These are phyloP conservation scores for Hypoxylon sp. DNA, from an alignment of 2,329 filamentous ascomycete species.

Conservation along the genomic window DNA sequence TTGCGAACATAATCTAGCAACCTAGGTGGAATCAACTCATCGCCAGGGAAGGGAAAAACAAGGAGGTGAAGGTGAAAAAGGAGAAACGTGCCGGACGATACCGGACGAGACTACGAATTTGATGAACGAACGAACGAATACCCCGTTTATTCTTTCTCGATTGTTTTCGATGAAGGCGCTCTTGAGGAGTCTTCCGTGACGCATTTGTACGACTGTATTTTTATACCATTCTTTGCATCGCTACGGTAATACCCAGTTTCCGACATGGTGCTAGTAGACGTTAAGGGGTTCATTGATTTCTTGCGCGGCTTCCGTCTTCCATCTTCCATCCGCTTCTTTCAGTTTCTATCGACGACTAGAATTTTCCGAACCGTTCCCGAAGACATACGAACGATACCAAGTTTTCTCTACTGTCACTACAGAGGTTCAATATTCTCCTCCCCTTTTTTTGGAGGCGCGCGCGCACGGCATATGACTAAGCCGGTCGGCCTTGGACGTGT, in stretches of 20 bases:
- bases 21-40: neutral
- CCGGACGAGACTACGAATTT: slow-evolving; percentile 45
- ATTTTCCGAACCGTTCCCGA: slow-evolving; percentile 11
- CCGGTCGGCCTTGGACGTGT: slow-evolving; percentile 12
- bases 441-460: slow-evolving; percentile 5
- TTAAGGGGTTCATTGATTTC: slow-evolving; percentile 22
- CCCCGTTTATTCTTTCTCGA: slow-evolving; percentile 45
- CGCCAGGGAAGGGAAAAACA: neutral
- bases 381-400: slow-evolving; percentile 27
- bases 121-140: slow-evolving; percentile 49
- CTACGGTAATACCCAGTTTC: slow-evolving; percentile 43
- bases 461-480: slow-evolving; percentile 12
- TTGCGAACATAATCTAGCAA: slow-evolving; percentile 61
- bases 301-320: slow-evolving; percentile 7
- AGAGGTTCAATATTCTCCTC: slow-evolving; percentile 15
- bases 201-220: slow-evolving; percentile 44
- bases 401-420: slow-evolving; percentile 39
- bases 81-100: slow-evolving; percentile 25
- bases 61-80: neutral
- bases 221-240: slow-evolving; percentile 45
- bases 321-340: slow-evolving; percentile 5
- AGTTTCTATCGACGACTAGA: slow-evolving; percentile 24
- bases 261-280: slow-evolving; percentile 38
- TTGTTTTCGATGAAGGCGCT: slow-evolving; percentile 35
- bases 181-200: slow-evolving; percentile 39